phyloP scores from a whole-genome alignment of 805 yeast species.

The Metschnikowia arizonensis region DNA sequence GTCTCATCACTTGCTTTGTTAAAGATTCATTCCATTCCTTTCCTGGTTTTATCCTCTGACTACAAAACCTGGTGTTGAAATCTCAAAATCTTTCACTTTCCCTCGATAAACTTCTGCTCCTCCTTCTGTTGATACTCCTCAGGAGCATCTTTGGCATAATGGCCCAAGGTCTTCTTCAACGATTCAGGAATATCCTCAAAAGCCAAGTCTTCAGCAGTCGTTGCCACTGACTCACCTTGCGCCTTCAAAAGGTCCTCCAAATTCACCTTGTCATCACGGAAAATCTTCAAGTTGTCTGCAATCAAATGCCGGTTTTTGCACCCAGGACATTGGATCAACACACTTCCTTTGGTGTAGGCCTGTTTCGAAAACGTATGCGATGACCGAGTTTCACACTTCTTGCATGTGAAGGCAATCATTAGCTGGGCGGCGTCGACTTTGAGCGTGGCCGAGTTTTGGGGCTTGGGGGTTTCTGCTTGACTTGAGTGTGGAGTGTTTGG shows the following conservation, averaged over 20 bases:
- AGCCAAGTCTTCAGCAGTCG: constrained; percentile 61
- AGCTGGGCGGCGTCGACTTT: constrained; percentile 73
- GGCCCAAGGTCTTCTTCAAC: constrained; percentile 50
- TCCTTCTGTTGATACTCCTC: constrained; percentile 26
- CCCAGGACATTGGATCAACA: constrained; percentile 86
- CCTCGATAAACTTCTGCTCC: constrained; percentile 2
- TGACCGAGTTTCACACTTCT: constrained; percentile 76
- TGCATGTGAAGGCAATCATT: constrained; percentile 91
- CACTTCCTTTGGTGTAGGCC: constrained; percentile 83
- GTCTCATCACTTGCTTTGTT: too few relatives aligned
- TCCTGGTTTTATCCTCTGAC: too few relatives aligned
- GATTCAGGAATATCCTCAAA: constrained; percentile 66
- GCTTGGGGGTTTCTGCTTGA: background rate
- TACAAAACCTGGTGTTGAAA: too few relatives aligned
- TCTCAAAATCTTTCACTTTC: too few relatives aligned
- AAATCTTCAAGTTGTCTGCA: constrained; percentile 70
- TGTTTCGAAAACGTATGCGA: constrained; percentile 90
- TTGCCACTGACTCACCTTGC: constrained; percentile 70
- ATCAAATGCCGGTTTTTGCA: constrained; percentile 85
- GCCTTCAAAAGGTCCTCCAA: constrained; percentile 72
- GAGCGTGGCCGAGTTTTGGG: constrained; percentile 19
- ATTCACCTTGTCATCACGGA: constrained; percentile 73
- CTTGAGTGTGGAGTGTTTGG: background rate
- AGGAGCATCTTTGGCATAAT: constrained; percentile 67
- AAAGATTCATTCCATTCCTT: too few relatives aligned